These are phyloP conservation scores for Oropetium thomaeum DNA, from an alignment of 176 grass and related monocot genomes.

Conservation along the genomic window DNA sequence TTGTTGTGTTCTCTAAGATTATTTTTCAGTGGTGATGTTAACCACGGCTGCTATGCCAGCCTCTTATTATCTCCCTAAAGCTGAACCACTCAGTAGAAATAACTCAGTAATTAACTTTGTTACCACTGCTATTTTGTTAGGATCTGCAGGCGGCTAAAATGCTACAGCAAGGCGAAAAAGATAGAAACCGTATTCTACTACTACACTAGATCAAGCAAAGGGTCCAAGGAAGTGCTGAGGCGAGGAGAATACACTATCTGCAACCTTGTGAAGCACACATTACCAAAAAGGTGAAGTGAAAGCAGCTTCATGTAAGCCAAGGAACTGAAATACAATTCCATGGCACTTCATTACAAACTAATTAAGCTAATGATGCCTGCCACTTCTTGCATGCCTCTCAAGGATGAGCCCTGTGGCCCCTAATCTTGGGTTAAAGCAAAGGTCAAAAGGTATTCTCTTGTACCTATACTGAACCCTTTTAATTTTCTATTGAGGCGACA, in stretches of 20 bases:
- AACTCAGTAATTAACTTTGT: conserved; percentile 8
- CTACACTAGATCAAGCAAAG: background rate
- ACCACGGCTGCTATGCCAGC: conserved; percentile 10
- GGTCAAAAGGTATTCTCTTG: conserved; percentile 51
- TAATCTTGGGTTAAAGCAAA: conserved; percentile 38
- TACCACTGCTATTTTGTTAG: background rate
- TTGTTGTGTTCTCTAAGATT: background rate
- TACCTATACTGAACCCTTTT: conserved; percentile 27
- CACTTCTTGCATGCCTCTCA: conserved; percentile 33
- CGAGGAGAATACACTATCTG: conserved; percentile 13
- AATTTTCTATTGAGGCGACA: conserved; percentile 51
- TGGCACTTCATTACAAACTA: conserved; percentile 32
- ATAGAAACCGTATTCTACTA: background rate
- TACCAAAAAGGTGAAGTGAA: conserved; percentile 27
- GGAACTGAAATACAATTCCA: conserved; percentile 16
- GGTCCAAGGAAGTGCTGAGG: conserved; percentile 12
- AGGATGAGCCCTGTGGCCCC: conserved; percentile 29
- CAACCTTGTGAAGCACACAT: conserved; percentile 32
- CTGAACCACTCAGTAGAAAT: conserved; percentile 3
- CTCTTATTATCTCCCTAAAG: background rate
- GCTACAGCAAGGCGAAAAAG: background rate
- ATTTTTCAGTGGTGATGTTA: conserved; percentile 5
- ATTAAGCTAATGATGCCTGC: conserved; percentile 17
- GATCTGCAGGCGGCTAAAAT: background rate
- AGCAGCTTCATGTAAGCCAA: conserved; percentile 30